Conservation (phyloP, 306 rosid species). For the Vigna nakashimae region DNA sequence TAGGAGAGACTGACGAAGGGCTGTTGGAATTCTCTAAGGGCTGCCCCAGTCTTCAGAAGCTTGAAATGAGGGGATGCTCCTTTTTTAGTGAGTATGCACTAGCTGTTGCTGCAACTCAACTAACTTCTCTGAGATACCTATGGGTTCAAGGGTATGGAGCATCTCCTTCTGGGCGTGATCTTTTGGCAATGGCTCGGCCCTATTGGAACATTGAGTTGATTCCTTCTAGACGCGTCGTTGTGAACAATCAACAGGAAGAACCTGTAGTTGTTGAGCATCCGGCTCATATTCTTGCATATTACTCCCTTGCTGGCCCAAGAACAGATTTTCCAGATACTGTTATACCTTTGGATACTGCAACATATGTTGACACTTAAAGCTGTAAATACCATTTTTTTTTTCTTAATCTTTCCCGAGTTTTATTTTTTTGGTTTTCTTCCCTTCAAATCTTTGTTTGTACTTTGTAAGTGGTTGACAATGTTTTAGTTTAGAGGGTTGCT, state of each 20-base stretch:
- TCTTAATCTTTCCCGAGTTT: not conserved
- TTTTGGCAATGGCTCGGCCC: conserved; percentile 82
- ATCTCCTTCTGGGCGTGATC: conserved; percentile 70
- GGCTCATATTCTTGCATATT: conserved; percentile 93
- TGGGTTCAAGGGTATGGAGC: conserved; percentile 96
- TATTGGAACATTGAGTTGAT: conserved; percentile 92
- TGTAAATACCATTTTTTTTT: conserved; percentile 52
- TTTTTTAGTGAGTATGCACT: conserved; percentile 91
- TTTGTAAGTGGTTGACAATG: conserved; percentile 48
- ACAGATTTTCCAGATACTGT: conserved; percentile 82
- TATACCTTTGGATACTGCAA: conserved; percentile 61
- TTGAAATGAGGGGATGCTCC: conserved; percentile 93
- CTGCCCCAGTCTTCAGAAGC: conserved; percentile 91
- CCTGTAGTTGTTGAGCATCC: conserved; percentile 60
- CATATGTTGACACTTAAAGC: conserved; percentile 53
- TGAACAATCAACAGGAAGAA: conserved; percentile 37
- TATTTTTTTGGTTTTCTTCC: not conserved
- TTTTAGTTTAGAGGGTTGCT: conserved; percentile 51
- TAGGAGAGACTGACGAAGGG: conserved; percentile 86
- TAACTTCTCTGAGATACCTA: conserved; percentile 77
- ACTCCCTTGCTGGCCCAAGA: conserved; percentile 97
- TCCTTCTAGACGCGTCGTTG: conserved; percentile 62
- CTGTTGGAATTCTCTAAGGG: conserved; percentile 81
- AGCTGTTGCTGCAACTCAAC: conserved; percentile 69
- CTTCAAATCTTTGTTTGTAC: conserved; percentile 59